A percentile compares a stretch with the other conserved stretches of the same genome.
These are phyloP conservation scores for Leccinum cinnamomeum DNA, from an alignment of 1,284 basidiomycete species.

Conservation along the genomic window DNA sequence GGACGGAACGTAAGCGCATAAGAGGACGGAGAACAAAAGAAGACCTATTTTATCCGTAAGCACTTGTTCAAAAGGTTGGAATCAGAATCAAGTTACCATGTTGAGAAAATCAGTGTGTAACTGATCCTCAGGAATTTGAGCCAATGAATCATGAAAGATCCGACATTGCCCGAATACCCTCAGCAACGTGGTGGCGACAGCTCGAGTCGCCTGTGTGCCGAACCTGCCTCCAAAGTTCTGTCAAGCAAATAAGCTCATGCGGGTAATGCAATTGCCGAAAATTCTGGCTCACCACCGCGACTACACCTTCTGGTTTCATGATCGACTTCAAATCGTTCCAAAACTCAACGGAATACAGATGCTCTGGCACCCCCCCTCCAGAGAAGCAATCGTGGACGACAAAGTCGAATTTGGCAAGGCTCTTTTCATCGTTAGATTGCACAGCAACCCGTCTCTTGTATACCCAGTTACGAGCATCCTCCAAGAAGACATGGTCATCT, in stretches of 20 bases:
- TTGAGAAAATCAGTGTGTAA: constrained; percentile 65
- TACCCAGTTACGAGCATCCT: constrained; percentile 76
- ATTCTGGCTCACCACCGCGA: constrained; percentile 68
- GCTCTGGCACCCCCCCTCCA: constrained; percentile 80
- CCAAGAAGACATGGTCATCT: constrained; percentile 58
- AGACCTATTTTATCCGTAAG: constrained; percentile 50
- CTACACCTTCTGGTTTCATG: constrained; percentile 70
- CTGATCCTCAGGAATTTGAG: constrained; percentile 42
- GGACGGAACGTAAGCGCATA: constrained; percentile 64
- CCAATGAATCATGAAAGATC: constrained; percentile 72
- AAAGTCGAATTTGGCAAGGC: constrained; percentile 58
- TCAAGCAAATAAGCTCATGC: constrained; percentile 22
- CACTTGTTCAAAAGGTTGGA: neutral
- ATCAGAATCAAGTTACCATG: constrained; percentile 51
- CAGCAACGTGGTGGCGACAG: constrained; percentile 69
- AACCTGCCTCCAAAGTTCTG: constrained; percentile 76
- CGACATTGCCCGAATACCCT: constrained; percentile 73
- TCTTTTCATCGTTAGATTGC: constrained; percentile 32
- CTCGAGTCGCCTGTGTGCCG: constrained; percentile 59
- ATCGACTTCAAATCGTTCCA: constrained; percentile 69
- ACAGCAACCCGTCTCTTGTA: constrained; percentile 38
- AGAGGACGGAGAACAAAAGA: constrained; percentile 69
- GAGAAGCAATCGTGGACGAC: constrained; percentile 92
- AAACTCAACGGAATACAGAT: constrained; percentile 81
- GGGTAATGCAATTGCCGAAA: neutral